Percentiles rank a stretch among this genome's conserved stretches.
phyloP scores from a whole-genome alignment of 192 early-diverging fungal species.

The Dissophora ornata region DNA sequence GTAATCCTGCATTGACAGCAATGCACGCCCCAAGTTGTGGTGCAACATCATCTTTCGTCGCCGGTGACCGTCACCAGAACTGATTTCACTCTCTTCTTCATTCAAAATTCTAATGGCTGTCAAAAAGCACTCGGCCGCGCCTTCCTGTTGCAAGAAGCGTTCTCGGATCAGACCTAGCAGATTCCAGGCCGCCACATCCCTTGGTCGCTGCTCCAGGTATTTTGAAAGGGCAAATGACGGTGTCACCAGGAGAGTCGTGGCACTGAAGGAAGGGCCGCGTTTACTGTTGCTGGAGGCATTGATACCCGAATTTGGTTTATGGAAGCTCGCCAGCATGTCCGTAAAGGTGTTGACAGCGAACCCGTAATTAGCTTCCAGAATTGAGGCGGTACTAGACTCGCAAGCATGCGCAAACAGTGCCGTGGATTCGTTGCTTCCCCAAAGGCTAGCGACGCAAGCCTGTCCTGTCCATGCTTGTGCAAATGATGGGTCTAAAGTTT shows the following conservation, averaged over 20 bases:
- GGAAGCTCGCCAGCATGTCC: slow-evolving; percentile 31
- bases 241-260: slow-evolving; percentile 52
- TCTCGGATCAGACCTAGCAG: slow-evolving; percentile 84
- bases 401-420: slow-evolving; percentile 85
- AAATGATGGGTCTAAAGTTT: slow-evolving; percentile 83
- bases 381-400: slow-evolving; percentile 69
- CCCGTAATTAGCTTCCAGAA: slow-evolving; percentile 74
- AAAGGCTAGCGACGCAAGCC: slow-evolving; percentile 76
- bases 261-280: slow-evolving; percentile 4
- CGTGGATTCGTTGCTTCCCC: slow-evolving; percentile 63
- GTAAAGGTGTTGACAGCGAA: slow-evolving; percentile 61
- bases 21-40: slow-evolving; percentile 75
- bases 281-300: slow-evolving; percentile 17
- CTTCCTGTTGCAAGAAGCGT: slow-evolving; percentile 72
- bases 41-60: slow-evolving; percentile 60
- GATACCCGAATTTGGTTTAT: slow-evolving; percentile 23
- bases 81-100: slow-evolving; percentile 25
- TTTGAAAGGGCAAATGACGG: slow-evolving; percentile 75
- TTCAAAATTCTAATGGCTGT: slow-evolving; percentile 21
- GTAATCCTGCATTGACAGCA: slow-evolving; percentile 73
- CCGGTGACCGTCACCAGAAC: not conserved
- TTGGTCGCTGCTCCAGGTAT: slow-evolving; percentile 66
- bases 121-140: slow-evolving; percentile 75
- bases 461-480: slow-evolving; percentile 88
- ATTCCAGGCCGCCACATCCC: slow-evolving; percentile 70